Conservation (phyloP, 2,329 filamentous ascomycete species). For the Coniochaeta hoffmannii region DNA sequence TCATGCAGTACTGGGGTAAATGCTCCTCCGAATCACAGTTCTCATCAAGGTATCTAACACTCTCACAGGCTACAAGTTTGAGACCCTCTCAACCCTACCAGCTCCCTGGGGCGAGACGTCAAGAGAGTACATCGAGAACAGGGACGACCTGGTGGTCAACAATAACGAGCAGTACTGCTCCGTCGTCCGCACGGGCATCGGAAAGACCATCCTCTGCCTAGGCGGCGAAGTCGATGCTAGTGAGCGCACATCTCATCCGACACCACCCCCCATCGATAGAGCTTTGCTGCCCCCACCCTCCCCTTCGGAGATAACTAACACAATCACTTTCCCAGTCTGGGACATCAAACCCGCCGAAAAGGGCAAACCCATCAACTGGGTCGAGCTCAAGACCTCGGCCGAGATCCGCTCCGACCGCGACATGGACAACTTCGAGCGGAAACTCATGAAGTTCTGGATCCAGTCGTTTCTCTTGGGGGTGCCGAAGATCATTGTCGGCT, state of each 20-base stretch:
- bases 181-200: slow-evolving; percentile 81
- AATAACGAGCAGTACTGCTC: slow-evolving; percentile 96
- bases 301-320: too few species aligned
- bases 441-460: slow-evolving; percentile 93
- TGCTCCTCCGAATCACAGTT: neutral
- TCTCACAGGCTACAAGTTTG: slow-evolving; percentile 89
- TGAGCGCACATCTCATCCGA: slow-evolving; percentile 29
- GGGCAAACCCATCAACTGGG: slow-evolving; percentile 73
- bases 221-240: slow-evolving; percentile 92
- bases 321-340: slow-evolving; percentile 61
- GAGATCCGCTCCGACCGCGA: slow-evolving; percentile 63
- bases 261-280: slow-evolving; percentile 7
- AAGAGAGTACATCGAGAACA: slow-evolving; percentile 70
- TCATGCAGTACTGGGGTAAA: slow-evolving; percentile 90
- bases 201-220: slow-evolving; percentile 65
- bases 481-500: slow-evolving; percentile 85
- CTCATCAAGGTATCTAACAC: neutral
- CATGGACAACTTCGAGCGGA: slow-evolving; percentile 72
- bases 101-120: slow-evolving; percentile 64
- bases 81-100: slow-evolving; percentile 73
- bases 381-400: slow-evolving; percentile 88
- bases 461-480: slow-evolving; percentile 93
- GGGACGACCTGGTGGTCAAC: slow-evolving; percentile 65
- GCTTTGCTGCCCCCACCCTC: too few species aligned
- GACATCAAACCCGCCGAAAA: slow-evolving; percentile 65